Conservation (phyloP, 345 rosid species). For the Acer campestre region DNA sequence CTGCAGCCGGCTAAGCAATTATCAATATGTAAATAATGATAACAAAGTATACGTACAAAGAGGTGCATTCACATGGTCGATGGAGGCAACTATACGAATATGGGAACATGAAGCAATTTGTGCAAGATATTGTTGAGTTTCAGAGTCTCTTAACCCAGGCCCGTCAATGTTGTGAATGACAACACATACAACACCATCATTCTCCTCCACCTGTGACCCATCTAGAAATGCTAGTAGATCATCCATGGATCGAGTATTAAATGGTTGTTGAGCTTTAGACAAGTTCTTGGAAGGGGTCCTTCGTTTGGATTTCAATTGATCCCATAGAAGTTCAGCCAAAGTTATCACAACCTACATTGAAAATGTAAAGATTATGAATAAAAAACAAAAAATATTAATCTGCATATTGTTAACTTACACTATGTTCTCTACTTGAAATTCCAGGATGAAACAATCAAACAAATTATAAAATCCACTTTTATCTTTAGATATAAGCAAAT, state of each 20-base stretch:
- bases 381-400: too few species aligned
- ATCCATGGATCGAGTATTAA: slow-evolving; percentile 65
- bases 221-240: slow-evolving; percentile 69
- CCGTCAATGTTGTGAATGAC: slow-evolving; percentile 91
- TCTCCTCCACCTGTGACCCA: slow-evolving; percentile 45
- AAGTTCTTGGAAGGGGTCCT: slow-evolving; percentile 31
- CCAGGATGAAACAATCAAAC: too few species aligned
- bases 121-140: slow-evolving; percentile 78
- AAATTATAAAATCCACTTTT: neutral
- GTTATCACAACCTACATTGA: slow-evolving; percentile 55
- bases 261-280: slow-evolving; percentile 57
- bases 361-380: neutral
- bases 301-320: slow-evolving; percentile 53
- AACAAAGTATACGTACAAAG: slow-evolving; percentile 56
- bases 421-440: neutral
- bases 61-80: slow-evolving; percentile 85
- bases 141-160: slow-evolving; percentile 78
- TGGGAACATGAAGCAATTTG: slow-evolving; percentile 77
- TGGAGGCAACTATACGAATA: slow-evolving; percentile 79
- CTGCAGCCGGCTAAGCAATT: neutral
- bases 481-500: neutral
- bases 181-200: slow-evolving; percentile 60
- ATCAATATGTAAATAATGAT: neutral
- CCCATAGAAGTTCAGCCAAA: slow-evolving; percentile 72
- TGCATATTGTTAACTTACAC: neutral